Conservation (phyloP, 1,284 basidiomycete species). For the Ganoderma sp. region DNA sequence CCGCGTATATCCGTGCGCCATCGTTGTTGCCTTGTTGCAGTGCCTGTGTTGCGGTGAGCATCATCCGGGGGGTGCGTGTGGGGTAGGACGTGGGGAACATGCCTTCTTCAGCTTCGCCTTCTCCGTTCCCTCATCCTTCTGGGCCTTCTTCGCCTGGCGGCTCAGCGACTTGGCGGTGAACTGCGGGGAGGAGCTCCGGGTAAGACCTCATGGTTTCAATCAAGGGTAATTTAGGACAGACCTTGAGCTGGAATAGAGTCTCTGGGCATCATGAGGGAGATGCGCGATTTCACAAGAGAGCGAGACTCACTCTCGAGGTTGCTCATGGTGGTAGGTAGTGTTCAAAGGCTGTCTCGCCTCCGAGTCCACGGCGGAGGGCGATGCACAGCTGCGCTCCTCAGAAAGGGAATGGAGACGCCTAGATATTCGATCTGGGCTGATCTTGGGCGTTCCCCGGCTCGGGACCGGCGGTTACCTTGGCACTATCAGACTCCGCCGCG, state of each 20-base stretch:
- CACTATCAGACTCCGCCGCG: no score
- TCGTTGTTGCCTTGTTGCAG: constrained; percentile 97
- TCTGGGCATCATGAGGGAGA: constrained; percentile 59
- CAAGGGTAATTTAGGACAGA: constrained; percentile 36
- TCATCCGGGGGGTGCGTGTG: neutral
- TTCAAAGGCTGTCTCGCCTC: constrained; percentile 17
- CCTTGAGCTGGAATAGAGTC: constrained; percentile 95
- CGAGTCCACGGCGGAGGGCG: constrained; percentile 17
- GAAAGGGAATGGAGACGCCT: constrained; percentile 22
- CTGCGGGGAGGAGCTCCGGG: constrained; percentile 48
- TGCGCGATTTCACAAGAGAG: neutral
- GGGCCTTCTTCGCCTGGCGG: constrained; percentile 93
- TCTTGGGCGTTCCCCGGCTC: constrained; percentile 23
- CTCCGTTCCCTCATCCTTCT: constrained; percentile 90
- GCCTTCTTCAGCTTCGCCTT: constrained; percentile 93
- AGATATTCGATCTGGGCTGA: constrained; percentile 17
- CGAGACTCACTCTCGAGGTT: constrained; percentile 82
- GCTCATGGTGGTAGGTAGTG: constrained; percentile 62
- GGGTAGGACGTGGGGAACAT: constrained; percentile 21
- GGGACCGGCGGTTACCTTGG: constrained; percentile 2
- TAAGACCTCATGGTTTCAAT: constrained; percentile 23
- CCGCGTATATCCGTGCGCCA: constrained; percentile 98
- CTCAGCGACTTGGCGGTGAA: constrained; percentile 95
- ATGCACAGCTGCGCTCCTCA: constrained; percentile 24
- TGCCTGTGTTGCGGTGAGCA: constrained; percentile 61